Evolutionary conservation across 2,329 filamentous ascomycete species (phyloP).

Genomic region (Paramyrothecium sp.): DNA sequence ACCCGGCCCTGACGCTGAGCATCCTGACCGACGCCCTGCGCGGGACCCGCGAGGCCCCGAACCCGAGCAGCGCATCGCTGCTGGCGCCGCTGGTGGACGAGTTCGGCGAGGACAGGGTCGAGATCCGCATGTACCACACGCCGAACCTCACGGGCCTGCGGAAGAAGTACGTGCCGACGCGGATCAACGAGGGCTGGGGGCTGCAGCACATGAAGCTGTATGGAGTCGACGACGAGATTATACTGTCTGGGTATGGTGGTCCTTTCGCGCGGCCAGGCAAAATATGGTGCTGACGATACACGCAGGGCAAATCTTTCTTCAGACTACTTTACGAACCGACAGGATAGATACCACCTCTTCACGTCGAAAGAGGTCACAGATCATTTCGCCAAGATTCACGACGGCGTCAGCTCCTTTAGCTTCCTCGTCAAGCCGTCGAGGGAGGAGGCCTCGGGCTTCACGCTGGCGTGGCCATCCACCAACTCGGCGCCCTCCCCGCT

Average conservation of each 20-base stretch:
- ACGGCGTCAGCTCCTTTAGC: conserved; percentile 75
- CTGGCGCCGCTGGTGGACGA: conserved; percentile 80
- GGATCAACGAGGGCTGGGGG: conserved; percentile 98
- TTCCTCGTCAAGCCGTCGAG: conserved; percentile 70
- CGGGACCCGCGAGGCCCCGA: conserved; percentile 85
- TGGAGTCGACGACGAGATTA: conserved; percentile 90
- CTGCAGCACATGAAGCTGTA: conserved; percentile 99
- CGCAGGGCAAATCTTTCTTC: conserved; percentile 78
- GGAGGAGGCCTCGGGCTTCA: conserved; percentile 53
- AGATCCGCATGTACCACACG: conserved; percentile 97
- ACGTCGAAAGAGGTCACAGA: conserved; percentile 74
- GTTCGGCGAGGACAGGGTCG: conserved; percentile 80
- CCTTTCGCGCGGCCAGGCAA: not conserved
- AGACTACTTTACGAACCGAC: conserved; percentile 95
- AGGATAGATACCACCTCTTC: conserved; percentile 94
- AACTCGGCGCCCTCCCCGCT: conserved; percentile 78
- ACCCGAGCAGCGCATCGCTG: conserved; percentile 83
- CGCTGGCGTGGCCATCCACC: conserved; percentile 68
- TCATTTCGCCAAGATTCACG: conserved; percentile 78
- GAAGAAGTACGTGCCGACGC: conserved; percentile 79
- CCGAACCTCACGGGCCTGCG: conserved; percentile 87
- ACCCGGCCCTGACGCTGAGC: conserved; percentile 76
- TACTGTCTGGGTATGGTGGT: conserved; percentile 73
- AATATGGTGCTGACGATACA: not conserved
- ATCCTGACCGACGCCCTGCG: conserved; percentile 89